These are phyloP conservation scores for Samsoniella hepiali DNA, from an alignment of 2,329 filamentous ascomycete species.

Conservation along the genomic window DNA sequence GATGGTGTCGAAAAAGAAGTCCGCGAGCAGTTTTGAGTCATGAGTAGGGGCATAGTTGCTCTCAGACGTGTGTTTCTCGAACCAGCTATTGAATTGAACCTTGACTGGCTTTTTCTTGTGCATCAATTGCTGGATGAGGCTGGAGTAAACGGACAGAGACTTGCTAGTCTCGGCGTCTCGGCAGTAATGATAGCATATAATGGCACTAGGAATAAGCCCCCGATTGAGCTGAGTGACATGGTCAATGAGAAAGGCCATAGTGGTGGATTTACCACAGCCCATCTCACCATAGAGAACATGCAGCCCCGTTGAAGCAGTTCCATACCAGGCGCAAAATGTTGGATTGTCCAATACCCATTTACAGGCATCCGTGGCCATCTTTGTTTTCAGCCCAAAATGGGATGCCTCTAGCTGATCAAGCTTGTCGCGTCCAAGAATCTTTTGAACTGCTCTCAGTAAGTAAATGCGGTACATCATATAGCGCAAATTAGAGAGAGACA, in stretches of 20 bases:
- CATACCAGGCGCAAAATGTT: constrained; percentile 3
- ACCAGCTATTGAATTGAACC: constrained; percentile 1
- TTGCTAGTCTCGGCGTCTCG: neutral
- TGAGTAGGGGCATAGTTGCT: neutral
- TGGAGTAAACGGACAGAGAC: constrained; percentile 1
- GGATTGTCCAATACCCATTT: neutral
- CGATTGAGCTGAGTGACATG: constrained; percentile 4
- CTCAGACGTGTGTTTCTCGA: neutral
- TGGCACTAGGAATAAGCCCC: neutral
- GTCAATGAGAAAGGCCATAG: constrained; percentile 6
- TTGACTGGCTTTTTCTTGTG: neutral
- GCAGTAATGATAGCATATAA: constrained; percentile 13
- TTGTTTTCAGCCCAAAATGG: neutral
- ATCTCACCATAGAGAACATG: constrained; percentile 11
- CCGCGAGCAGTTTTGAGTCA: neutral
- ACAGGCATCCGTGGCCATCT: constrained; percentile 4
- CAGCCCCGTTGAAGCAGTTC: neutral
- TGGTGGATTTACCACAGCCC: constrained; percentile 14
- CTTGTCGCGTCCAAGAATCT: neutral
- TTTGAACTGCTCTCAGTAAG: neutral
- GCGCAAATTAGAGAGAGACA: neutral
- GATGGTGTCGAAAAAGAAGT: neutral
- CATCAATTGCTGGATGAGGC: constrained; percentile 10
- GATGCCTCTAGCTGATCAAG: neutral
- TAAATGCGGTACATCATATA: neutral